Conservation (phyloP, 345 rosid species). For the Melaleuca quinquenervia region DNA sequence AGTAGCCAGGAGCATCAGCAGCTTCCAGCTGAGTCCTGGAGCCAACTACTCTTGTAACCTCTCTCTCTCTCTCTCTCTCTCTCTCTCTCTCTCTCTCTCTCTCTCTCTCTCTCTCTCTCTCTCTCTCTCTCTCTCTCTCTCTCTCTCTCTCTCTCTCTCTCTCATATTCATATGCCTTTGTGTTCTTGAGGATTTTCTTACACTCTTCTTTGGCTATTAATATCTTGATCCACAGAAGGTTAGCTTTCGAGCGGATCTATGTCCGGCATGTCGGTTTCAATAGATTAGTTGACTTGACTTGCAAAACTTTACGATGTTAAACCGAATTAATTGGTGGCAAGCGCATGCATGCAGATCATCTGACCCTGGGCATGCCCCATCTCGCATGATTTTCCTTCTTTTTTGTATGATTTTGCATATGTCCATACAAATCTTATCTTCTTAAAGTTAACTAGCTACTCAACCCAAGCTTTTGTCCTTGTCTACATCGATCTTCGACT, state of each 20-base stretch:
- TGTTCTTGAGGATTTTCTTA: neutral
- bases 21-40: conserved; percentile 18
- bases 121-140: neutral
- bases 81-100: neutral
- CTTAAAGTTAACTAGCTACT: neutral
- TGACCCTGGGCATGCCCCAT: neutral
- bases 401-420: neutral
- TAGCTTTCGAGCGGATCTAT: neutral
- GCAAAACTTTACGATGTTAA: neutral
- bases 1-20: conserved; percentile 1
- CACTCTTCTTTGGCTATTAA: neutral
- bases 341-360: neutral
- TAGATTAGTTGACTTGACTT: neutral
- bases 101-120: neutral
- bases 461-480: neutral
- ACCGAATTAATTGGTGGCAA: neutral
- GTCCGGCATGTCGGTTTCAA: neutral
- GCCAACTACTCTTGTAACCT: conserved; percentile 34
- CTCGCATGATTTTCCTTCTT: neutral
- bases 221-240: neutral
- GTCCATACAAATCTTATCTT: neutral
- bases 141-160: neutral
- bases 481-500: neutral
- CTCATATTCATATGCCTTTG: neutral
- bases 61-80: neutral